Evolutionary conservation across 805 yeast species (phyloP).

Genomic region (Metschnikowia colocasiae): DNA sequence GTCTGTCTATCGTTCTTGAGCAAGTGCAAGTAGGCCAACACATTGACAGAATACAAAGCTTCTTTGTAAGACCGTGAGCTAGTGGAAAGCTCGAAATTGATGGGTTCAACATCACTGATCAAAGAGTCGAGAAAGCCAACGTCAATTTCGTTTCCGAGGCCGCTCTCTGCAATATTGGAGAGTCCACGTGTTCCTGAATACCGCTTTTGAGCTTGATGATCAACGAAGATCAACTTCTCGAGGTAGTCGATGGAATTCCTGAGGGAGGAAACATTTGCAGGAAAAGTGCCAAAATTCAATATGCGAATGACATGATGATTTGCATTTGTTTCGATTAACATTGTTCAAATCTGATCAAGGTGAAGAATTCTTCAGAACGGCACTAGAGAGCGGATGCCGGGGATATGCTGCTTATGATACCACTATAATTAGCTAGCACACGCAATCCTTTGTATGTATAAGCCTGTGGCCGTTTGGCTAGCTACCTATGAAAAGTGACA

Average conservation of each 20-base stretch:
- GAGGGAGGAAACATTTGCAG: constrained; percentile 30
- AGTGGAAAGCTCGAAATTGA: constrained; percentile 25
- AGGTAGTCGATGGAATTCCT: constrained; percentile 33
- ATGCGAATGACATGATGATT: constrained; percentile 26
- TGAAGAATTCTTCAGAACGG: neutral
- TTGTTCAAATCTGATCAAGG: constrained; percentile 6
- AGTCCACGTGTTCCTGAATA: constrained; percentile 1
- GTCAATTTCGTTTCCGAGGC: neutral
- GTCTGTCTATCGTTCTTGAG: constrained; percentile 24
- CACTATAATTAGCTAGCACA: neutral
- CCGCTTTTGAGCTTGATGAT: constrained; percentile 32
- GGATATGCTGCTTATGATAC: neutral
- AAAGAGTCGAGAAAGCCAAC: constrained; percentile 10
- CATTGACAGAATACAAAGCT: constrained; percentile 28
- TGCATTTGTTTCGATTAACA: constrained; percentile 26
- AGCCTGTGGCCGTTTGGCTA: neutral
- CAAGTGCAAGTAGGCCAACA: constrained; percentile 35
- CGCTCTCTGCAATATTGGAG: neutral
- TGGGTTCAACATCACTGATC: constrained; percentile 24
- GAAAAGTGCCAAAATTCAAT: constrained; percentile 37
- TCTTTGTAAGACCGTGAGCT: constrained; percentile 26
- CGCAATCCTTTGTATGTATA: neutral
- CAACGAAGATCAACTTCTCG: constrained; percentile 34
- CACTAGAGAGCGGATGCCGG: neutral
- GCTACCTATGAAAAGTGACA: constrained; percentile 1